Conservation (phyloP, 495 filamentous ascomycete genomes). For the Echria macrotheca region DNA sequence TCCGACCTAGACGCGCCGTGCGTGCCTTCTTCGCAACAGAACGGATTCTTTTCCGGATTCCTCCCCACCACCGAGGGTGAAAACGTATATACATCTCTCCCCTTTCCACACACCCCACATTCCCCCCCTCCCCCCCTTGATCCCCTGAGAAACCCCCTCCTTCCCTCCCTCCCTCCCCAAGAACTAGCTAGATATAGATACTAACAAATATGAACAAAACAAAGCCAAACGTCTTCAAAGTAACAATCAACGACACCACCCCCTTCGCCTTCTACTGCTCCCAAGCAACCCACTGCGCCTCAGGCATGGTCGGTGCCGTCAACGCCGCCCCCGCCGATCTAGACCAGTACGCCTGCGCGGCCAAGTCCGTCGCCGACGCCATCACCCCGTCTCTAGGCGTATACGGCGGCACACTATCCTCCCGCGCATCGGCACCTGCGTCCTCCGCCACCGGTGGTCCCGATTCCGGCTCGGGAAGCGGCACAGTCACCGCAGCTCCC, state of each 20-base stretch:
- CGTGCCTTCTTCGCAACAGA: constrained; percentile 36
- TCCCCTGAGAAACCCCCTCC: too few relatives aligned
- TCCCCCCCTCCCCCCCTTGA: too few relatives aligned
- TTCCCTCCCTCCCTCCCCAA: background rate
- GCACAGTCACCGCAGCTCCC: background rate
- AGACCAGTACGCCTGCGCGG: background rate
- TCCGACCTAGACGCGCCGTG: constrained; percentile 33
- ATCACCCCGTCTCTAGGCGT: background rate
- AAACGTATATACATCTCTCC: constrained; percentile 12
- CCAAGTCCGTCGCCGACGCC: background rate
- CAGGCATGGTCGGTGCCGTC: constrained; percentile 45
- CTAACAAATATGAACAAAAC: too few relatives aligned
- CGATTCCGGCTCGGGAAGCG: too few relatives aligned
- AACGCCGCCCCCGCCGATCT: constrained; percentile 18
- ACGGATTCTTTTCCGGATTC: constrained; percentile 40
- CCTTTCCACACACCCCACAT: too few relatives aligned
- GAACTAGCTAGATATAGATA: too few relatives aligned
- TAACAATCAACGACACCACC: constrained; percentile 44
- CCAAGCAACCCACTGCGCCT: constrained; percentile 17
- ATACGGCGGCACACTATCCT: background rate
- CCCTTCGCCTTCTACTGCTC: constrained; percentile 50
- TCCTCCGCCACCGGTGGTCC: background rate
- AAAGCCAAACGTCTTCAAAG: constrained; percentile 29
- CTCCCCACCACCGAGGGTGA: constrained; percentile 19
- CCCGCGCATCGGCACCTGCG: background rate